These are phyloP conservation scores for Termitomyces sp. DNA, from an alignment of 768 basidiomycete genomes.

Conservation along the genomic window DNA sequence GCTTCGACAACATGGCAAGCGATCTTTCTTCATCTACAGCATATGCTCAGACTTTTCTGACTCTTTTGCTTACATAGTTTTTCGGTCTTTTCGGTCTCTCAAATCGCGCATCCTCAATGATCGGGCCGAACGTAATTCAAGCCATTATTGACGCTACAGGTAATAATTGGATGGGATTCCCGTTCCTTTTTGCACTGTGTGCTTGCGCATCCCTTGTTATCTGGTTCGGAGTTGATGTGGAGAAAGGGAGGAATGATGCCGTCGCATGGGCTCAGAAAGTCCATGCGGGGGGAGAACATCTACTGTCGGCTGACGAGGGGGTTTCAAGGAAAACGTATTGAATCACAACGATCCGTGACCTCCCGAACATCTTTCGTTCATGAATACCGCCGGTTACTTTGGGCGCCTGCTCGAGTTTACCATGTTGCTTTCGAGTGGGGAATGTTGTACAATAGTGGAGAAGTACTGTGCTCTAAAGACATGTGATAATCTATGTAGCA, in stretches of 20 bases:
- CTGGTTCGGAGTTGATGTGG: slow-evolving; percentile 68
- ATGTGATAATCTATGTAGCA: neutral
- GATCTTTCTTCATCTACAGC: neutral
- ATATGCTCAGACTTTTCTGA: neutral
- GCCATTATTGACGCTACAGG: slow-evolving; percentile 70
- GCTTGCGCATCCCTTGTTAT: slow-evolving; percentile 61
- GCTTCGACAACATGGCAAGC: slow-evolving; percentile 70
- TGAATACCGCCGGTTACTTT: neutral
- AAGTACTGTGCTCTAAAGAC: neutral
- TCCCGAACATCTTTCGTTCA: neutral
- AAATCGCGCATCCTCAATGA: slow-evolving; percentile 81
- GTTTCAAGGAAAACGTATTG: neutral
- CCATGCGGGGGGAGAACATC: neutral
- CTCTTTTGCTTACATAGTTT: slow-evolving; percentile 40
- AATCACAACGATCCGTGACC: neutral
- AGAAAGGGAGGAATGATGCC: slow-evolving; percentile 59
- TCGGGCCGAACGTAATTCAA: slow-evolving; percentile 82
- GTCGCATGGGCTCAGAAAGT: slow-evolving; percentile 43
- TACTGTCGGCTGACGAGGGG: neutral
- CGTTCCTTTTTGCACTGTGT: slow-evolving; percentile 76
- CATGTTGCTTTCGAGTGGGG: neutral
- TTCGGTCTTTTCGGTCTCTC: slow-evolving; percentile 85
- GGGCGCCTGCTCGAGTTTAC: neutral
- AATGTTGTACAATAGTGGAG: neutral
- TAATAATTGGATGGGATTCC: slow-evolving; percentile 80